Percentiles rank a stretch among this genome's conserved stretches.
Conservation (phyloP, 106 monocot species). For the Posidonia australis region DNA sequence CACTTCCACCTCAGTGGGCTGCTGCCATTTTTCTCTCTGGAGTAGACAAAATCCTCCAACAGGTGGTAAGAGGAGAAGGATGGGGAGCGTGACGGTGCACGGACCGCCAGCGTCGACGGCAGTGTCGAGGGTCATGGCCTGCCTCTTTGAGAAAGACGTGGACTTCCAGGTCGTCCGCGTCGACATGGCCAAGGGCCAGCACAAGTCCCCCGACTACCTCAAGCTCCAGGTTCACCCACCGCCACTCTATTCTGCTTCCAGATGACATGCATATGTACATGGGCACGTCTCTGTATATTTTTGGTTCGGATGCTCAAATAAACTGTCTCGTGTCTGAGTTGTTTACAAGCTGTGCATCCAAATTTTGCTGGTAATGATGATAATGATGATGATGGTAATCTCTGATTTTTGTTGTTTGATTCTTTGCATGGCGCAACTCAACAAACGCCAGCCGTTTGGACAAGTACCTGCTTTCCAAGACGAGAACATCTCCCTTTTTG, state of each 20-base stretch:
- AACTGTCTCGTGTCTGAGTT: too few relatives aligned
- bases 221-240: slow-evolving; percentile 16
- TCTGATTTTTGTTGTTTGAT: background rate
- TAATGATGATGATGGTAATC: too few relatives aligned
- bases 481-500: slow-evolving; percentile 22
- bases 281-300: too few relatives aligned
- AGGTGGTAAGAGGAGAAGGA: background rate
- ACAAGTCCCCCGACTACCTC: slow-evolving; percentile 47
- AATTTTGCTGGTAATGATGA: too few relatives aligned
- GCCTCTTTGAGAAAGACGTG: slow-evolving; percentile 69
- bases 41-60: too few relatives aligned
- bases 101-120: slow-evolving; percentile 43
- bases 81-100: slow-evolving; percentile 44
- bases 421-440: background rate
- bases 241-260: too few relatives aligned
- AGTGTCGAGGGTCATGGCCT: slow-evolving; percentile 56
- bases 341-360: too few relatives aligned
- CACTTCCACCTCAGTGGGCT: background rate
- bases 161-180: slow-evolving; percentile 35
- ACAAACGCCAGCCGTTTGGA: slow-evolving; percentile 26
- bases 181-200: slow-evolving; percentile 45
- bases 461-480: slow-evolving; percentile 36
- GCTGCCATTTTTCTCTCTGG: background rate
- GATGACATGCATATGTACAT: too few relatives aligned
- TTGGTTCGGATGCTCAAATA: too few relatives aligned